Evolutionary conservation across 2,329 filamentous ascomycete species (phyloP).

Genomic region (Ophiostoma perfectum): DNA sequence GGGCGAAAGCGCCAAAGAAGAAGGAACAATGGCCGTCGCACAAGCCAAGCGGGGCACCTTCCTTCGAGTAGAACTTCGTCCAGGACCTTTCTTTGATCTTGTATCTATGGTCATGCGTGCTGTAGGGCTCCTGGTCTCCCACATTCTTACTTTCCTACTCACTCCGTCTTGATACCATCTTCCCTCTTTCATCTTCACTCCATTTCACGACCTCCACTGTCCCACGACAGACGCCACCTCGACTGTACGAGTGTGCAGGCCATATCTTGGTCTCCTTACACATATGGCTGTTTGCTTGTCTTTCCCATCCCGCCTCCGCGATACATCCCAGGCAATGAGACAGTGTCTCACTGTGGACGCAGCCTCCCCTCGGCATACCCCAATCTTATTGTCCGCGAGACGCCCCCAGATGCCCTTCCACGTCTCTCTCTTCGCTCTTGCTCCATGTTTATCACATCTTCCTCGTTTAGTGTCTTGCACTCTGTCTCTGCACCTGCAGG

Average conservation of each 20-base stretch:
- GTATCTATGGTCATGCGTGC: neutral
- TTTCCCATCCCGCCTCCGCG: neutral
- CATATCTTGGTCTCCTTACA: neutral
- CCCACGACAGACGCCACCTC: neutral
- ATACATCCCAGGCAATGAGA: neutral
- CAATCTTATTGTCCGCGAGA: conserved; percentile 16
- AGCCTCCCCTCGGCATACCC: conserved; percentile 19
- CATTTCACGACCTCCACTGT: neutral
- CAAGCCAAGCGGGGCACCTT: conserved; percentile 13
- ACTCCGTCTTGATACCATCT: neutral
- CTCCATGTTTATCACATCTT: neutral
- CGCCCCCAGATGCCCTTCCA: neutral
- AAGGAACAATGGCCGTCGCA: neutral
- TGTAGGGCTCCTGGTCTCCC: neutral
- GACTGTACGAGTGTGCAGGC: neutral
- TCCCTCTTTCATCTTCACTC: neutral
- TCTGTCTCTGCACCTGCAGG: conserved; percentile 18
- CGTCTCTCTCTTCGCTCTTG: neutral
- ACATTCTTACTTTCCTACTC: neutral
- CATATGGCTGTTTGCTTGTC: neutral
- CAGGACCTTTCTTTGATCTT: neutral
- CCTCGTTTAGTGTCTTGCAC: neutral
- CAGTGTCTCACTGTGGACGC: conserved; percentile 14
- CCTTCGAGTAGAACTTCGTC: neutral
- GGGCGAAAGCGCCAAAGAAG: neutral